phyloP scores from a whole-genome alignment of 2,329 filamentous ascomycete species.

The Chrysoporthe deuterocubensis region DNA sequence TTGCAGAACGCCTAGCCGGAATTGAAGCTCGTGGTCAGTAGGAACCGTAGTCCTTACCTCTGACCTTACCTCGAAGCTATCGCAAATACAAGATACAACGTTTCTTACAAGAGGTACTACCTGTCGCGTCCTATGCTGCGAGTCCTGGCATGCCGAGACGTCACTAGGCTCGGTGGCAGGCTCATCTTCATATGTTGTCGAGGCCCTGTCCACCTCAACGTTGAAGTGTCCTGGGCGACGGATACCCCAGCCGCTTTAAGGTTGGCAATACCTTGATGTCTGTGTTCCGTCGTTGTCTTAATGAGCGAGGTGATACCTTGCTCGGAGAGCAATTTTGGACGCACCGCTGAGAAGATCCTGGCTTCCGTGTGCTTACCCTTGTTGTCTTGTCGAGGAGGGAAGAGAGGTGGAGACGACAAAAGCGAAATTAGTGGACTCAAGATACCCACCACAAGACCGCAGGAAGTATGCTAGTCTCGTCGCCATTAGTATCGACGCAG shows the following conservation, averaged over 20 bases:
- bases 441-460: slow-evolving; percentile 54
- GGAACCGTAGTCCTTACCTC: slow-evolving; percentile 36
- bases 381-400: slow-evolving; percentile 32
- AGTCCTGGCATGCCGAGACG: background rate
- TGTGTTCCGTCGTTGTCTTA: background rate
- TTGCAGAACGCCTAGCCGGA: slow-evolving; percentile 12
- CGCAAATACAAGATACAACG: slow-evolving; percentile 21
- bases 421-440: slow-evolving; percentile 31
- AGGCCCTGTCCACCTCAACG: background rate
- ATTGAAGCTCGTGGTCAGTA: slow-evolving; percentile 33
- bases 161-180: background rate
- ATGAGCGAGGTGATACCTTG: slow-evolving; percentile 12
- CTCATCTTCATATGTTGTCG: background rate
- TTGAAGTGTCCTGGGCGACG: background rate
- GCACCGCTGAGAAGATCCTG: slow-evolving; percentile 6
- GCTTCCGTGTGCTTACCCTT: slow-evolving; percentile 36
- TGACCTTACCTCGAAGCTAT: slow-evolving; percentile 36
- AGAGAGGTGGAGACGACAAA: slow-evolving; percentile 31
- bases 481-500: slow-evolving; percentile 63
- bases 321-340: background rate
- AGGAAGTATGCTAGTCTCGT: slow-evolving; percentile 40
- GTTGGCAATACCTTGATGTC: slow-evolving; percentile 6
- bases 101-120: slow-evolving; percentile 28
- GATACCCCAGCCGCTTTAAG: background rate
- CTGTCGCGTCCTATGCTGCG: slow-evolving; percentile 26